Evolutionary conservation across 805 yeast genomes (phyloP).

Genomic region (Maudiozyma barnettii): DNA sequence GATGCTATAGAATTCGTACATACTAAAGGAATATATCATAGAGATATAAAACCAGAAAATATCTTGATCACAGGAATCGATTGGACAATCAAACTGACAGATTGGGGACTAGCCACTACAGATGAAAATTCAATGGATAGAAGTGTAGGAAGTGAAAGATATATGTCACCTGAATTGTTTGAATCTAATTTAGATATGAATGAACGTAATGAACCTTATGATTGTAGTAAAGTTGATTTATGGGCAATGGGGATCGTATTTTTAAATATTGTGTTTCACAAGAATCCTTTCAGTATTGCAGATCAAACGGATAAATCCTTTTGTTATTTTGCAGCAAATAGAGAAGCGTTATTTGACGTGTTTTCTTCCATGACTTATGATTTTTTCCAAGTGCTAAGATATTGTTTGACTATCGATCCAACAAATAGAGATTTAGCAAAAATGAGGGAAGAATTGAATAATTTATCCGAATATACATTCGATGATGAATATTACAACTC

Average conservation of each 20-base stretch:
- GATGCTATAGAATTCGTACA: constrained; percentile 76
- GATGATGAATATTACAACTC: constrained; percentile 59
- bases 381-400: constrained; percentile 73
- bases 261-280: constrained; percentile 76
- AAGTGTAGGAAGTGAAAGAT: constrained; percentile 82
- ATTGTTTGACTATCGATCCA: constrained; percentile 77
- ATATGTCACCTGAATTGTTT: constrained; percentile 91
- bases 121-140: constrained; percentile 52
- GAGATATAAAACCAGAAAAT: constrained; percentile 78
- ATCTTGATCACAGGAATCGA: constrained; percentile 45
- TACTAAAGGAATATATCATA: constrained; percentile 57
- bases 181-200: constrained; percentile 37
- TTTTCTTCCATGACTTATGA: constrained; percentile 85
- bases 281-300: constrained; percentile 79
- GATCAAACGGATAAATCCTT: constrained; percentile 73
- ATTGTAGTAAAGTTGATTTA: constrained; percentile 72
- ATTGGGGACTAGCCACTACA: constrained; percentile 64
- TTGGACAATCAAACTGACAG: constrained; percentile 56
- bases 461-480: constrained; percentile 62
- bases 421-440: constrained; percentile 58
- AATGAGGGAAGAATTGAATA: constrained; percentile 51
- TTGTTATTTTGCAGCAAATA: constrained; percentile 72
- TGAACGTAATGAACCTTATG: constrained; percentile 46
- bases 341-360: constrained; percentile 86
- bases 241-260: constrained; percentile 87